These are phyloP conservation scores for Mitragyna speciosa DNA, from an alignment of 257 asterid species.

Conservation along the genomic window DNA sequence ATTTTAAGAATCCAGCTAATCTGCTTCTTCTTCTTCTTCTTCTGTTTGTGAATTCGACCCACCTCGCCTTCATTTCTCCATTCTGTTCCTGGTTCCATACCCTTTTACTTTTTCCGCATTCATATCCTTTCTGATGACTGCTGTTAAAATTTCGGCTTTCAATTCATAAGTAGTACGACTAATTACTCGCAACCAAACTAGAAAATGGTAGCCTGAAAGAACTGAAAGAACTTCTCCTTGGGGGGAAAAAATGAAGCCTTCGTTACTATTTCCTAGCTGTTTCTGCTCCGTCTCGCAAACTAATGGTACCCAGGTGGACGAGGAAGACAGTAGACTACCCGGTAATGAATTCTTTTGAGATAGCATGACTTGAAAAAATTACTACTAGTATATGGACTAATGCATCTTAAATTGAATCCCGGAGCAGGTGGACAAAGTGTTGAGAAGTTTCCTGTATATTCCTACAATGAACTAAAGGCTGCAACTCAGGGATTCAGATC, in stretches of 20 bases:
- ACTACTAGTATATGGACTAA: not conserved
- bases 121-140: not conserved
- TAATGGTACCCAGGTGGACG: not conserved
- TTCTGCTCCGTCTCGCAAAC: not conserved
- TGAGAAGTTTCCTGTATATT: slow-evolving; percentile 43
- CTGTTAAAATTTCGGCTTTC: not conserved
- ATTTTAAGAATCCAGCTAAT: not conserved
- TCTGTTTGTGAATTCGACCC: not conserved
- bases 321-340: not conserved
- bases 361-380: too few relatives aligned
- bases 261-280: slow-evolving; percentile 3
- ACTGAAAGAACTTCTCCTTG: not conserved
- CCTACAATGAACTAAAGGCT: slow-evolving; percentile 46
- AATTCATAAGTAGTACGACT: not conserved
- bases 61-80: not conserved
- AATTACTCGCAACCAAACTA: too few relatives aligned
- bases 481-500: slow-evolving; percentile 65
- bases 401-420: slow-evolving; percentile 9
- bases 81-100: not conserved
- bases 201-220: not conserved
- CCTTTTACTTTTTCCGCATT: not conserved
- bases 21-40: not conserved
- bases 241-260: slow-evolving; percentile 10
- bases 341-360: slow-evolving; percentile 1
- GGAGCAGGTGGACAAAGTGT: slow-evolving; percentile 33